Evolutionary conservation across 805 yeast species (phyloP), one percentile per base, ranked within the genome.

Genomic region (Brettanomyces custersianus): DNA sequence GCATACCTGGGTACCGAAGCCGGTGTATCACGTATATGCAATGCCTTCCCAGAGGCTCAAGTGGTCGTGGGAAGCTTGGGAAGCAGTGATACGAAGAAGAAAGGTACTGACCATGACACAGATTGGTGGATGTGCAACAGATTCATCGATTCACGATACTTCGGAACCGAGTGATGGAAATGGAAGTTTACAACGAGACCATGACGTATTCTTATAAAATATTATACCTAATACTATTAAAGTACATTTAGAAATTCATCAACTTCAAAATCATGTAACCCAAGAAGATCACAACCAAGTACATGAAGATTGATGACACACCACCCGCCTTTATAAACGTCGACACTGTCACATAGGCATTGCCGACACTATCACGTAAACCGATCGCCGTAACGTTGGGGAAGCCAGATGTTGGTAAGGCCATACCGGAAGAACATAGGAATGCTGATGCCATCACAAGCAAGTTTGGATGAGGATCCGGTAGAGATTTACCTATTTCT

Each of bases 321-420:
- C 90, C 86, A 54, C 98, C 98, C 41, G 94, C 70, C 10, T 82
- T 79, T 31, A 92, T 85, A 52, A 92, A 92, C 23, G 83, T 82
- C 12, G 77, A 72, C 12, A 88, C 97, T 0, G 87, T 80, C 48
- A 92, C 63, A 52, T 92, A 92, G 15, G 94, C 86, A 38, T 80
- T 80, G 8, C 97, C 97, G 29, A 88, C 71, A 49, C 85, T 95
- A 56, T 92, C 95, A 5, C 88, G 78, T 76, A 87, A 76, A 40
- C 96, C 87, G 42, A 92, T 86, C 0, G 97, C 98, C 0, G 97
- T 87, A 24, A 92, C 96, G 50, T 92, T 92, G 4, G 98, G 98
- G 66, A 92, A 90, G 0, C 98, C 97, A 2, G 95, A 83, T 0
- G 97, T 92, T 20, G 98, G 97, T 36, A 92, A 64, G 1, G 96